Percentiles rank a stretch among this genome's conserved stretches.
These are phyloP conservation scores for Xerocomellus intermedius DNA, from an alignment of 768 basidiomycete genomes.

Conservation along the genomic window DNA sequence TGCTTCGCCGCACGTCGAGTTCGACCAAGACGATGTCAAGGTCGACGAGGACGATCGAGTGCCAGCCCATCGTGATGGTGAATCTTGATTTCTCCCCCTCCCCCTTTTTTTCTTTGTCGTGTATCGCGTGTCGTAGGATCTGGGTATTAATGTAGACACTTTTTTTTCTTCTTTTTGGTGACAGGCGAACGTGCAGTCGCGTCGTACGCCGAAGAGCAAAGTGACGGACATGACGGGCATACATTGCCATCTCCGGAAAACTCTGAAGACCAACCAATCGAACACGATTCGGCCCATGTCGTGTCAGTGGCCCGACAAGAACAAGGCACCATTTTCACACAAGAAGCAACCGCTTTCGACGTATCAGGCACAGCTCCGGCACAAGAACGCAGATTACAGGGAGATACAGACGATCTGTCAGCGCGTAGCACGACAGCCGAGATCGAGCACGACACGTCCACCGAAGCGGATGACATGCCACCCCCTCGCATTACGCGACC, in stretches of 20 bases:
- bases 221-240: conserved; percentile 1
- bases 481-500: conserved; percentile 33
- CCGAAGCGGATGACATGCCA: conserved; percentile 25
- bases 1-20: conserved; percentile 14
- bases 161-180: conserved; percentile 9
- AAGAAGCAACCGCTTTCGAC: not conserved
- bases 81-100: conserved; percentile 36
- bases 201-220: conserved; percentile 16
- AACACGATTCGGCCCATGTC: not conserved
- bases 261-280: conserved; percentile 8
- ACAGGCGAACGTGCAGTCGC: conserved; percentile 22
- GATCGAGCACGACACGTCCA: conserved; percentile 6
- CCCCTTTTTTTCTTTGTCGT: conserved; percentile 20
- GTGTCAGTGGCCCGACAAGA: conserved; percentile 1
- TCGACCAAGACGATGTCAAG: conserved; percentile 16
- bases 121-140: conserved; percentile 19
- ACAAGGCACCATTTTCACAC: conserved; percentile 1
- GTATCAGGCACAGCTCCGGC: not conserved
- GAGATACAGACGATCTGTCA: not conserved
- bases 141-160: conserved; percentile 32
- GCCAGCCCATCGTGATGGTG: conserved; percentile 37
- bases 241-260: not conserved
- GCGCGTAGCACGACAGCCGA: not conserved
- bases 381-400: not conserved
- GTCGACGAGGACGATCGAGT: conserved; percentile 15